These are phyloP conservation scores for Paraconiothyrium sp. DNA, from an alignment of 2,329 filamentous ascomycete genomes.

Conservation along the genomic window DNA sequence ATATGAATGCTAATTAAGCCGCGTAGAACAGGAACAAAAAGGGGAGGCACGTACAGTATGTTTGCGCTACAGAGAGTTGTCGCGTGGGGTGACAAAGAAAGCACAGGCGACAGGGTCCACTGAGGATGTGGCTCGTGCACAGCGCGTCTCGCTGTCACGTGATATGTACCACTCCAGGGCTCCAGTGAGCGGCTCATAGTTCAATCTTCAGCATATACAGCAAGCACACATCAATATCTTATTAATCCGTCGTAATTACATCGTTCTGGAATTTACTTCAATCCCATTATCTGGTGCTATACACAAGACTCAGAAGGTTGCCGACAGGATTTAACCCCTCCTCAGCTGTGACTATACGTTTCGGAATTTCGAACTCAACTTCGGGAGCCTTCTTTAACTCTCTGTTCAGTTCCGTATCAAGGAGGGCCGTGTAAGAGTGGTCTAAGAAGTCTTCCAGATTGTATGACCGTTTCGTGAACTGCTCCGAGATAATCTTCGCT, in stretches of 20 bases:
- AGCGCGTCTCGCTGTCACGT: constrained; percentile 6
- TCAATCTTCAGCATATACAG: too few species aligned
- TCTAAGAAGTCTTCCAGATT: constrained; percentile 98
- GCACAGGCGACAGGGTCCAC: background rate
- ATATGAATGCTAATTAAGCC: background rate
- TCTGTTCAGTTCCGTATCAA: constrained; percentile 85
- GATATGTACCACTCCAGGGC: background rate
- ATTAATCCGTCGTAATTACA: too few species aligned
- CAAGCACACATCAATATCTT: too few species aligned
- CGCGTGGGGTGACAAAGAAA: background rate
- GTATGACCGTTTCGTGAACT: constrained; percentile 96
- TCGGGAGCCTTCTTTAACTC: constrained; percentile 86
- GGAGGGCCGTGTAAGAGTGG: constrained; percentile 87
- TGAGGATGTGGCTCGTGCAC: constrained; percentile 1
- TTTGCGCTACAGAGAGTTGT: background rate
- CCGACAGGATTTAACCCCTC: constrained; percentile 44
- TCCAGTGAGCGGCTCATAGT: too few species aligned
- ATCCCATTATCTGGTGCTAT: constrained; percentile 26
- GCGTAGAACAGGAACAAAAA: background rate
- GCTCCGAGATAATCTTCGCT: constrained; percentile 91
- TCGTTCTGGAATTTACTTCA: background rate
- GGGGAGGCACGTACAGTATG: background rate
- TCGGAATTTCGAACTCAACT: constrained; percentile 93
- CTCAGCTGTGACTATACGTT: constrained; percentile 73
- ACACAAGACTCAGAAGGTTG: constrained; percentile 42